phyloP scores from a whole-genome alignment of 257 asterid genomes.

The Solanum acaule region DNA sequence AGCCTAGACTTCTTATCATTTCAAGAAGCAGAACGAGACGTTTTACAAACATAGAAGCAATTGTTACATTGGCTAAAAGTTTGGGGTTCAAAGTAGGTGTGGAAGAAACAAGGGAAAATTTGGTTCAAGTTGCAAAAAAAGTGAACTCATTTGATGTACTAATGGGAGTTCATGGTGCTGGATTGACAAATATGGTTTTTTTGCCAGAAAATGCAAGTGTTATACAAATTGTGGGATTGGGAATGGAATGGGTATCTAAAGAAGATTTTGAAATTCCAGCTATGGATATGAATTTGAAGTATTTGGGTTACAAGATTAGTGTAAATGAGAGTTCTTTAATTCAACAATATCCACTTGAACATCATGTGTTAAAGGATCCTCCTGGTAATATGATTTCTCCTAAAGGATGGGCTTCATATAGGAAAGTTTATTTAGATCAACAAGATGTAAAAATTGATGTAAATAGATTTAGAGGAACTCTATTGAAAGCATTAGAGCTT shows the following conservation, averaged over 20 bases:
- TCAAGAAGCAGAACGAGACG: constrained; percentile 27
- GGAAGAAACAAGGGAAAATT: constrained; percentile 3
- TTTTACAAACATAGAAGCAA: constrained; percentile 14
- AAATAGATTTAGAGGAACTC: constrained; percentile 14
- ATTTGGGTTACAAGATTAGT: constrained; percentile 32
- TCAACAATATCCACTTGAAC: constrained; percentile 11
- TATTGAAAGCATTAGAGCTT: constrained; percentile 9
- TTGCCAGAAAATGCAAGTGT: constrained; percentile 48
- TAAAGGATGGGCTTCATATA: constrained; percentile 15
- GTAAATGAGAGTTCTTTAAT: constrained; percentile 44
- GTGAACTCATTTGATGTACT: constrained; percentile 51
- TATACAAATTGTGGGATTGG: constrained; percentile 49
- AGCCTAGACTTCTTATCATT: constrained; percentile 39
- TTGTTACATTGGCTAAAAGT: constrained; percentile 17
- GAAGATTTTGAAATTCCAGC: constrained; percentile 20
- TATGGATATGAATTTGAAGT: constrained; percentile 36
- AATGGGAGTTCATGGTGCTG: constrained; percentile 75
- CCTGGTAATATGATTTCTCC: neutral
- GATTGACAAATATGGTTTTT: constrained; percentile 62
- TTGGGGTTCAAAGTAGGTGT: constrained; percentile 35
- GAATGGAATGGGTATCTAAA: constrained; percentile 22
- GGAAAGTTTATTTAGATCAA: constrained; percentile 5
- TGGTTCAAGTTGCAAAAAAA: constrained; percentile 1
- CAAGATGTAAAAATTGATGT: constrained; percentile 28
- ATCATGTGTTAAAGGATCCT: constrained; percentile 15